Conservation (phyloP, 1,139 yeast genomes). For the Nakaseomyces delphensis region DNA sequence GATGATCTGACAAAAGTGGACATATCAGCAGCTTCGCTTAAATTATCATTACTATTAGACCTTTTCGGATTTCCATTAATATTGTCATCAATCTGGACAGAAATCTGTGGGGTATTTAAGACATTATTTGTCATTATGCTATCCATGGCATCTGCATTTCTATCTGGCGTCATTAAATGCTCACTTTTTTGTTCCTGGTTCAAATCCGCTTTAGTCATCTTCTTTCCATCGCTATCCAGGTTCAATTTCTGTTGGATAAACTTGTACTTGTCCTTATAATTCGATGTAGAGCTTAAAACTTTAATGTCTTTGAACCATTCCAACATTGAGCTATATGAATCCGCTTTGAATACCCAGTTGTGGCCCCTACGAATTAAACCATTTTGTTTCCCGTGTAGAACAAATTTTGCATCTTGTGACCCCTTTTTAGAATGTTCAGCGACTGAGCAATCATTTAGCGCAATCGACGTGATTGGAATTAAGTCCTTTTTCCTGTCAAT, state of each 20-base stretch:
- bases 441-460: constrained; percentile 71
- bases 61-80: constrained; percentile 4
- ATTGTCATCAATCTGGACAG: constrained; percentile 6
- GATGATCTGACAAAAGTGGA: constrained; percentile 10
- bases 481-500: constrained; percentile 74
- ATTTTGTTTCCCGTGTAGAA: constrained; percentile 62
- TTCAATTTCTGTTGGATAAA: constrained; percentile 19
- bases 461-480: constrained; percentile 73
- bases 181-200: constrained; percentile 1
- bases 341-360: constrained; percentile 87
- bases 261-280: constrained; percentile 20
- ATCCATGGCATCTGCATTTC: constrained; percentile 7
- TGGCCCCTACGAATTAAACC: constrained; percentile 67
- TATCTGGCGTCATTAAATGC: constrained; percentile 7
- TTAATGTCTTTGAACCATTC: constrained; percentile 77
- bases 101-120: constrained; percentile 2
- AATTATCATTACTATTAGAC: constrained; percentile 1
- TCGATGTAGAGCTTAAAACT: constrained; percentile 37
- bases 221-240: constrained; percentile 14
- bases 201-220: constrained; percentile 6
- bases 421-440: constrained; percentile 74
- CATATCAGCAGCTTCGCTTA: constrained; percentile 9
- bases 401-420: constrained; percentile 69
- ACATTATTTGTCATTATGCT: constrained; percentile 1
- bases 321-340: constrained; percentile 64